Percentiles rank a stretch among this genome's conserved stretches.
phyloP scores from a whole-genome alignment of 2,329 filamentous ascomycete species.

The Ceratocystis eucalypticola region DNA sequence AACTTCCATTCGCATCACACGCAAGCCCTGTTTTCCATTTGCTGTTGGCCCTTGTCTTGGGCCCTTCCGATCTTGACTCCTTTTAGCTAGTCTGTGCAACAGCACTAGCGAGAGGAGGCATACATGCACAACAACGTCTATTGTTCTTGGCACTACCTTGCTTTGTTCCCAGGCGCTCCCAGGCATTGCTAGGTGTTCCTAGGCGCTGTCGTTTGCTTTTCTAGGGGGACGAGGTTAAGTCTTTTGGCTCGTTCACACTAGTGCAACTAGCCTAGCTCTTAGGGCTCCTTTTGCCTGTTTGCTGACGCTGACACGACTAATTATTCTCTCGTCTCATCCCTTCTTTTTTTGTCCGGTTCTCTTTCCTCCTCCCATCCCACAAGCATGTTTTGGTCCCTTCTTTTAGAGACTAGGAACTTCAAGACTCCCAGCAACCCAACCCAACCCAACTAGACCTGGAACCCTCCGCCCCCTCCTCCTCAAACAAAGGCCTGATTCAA shows the following conservation, averaged over 20 bases:
- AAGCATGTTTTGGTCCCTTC: too few relatives aligned
- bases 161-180: background rate
- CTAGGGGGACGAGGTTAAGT: too few relatives aligned
- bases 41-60: background rate
- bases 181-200: background rate
- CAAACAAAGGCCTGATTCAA: background rate
- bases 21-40: constrained; percentile 3
- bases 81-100: constrained; percentile 9
- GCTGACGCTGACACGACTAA: background rate
- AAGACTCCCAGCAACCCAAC: background rate
- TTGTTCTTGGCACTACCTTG: constrained; percentile 3
- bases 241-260: background rate
- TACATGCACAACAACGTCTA: constrained; percentile 3
- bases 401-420: too few relatives aligned
- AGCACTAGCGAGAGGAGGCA: constrained; percentile 6
- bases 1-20: background rate
- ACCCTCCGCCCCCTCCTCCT: background rate
- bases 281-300: background rate
- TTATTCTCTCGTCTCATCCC: background rate
- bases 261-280: background rate
- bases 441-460: background rate
- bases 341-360: background rate
- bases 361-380: too few relatives aligned
- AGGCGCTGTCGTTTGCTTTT: background rate
- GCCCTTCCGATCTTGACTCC: constrained; percentile 3